Evolutionary conservation across 2,329 filamentous ascomycete species (phyloP).

Genomic region (Gnomoniopsis smithogilvyi): DNA sequence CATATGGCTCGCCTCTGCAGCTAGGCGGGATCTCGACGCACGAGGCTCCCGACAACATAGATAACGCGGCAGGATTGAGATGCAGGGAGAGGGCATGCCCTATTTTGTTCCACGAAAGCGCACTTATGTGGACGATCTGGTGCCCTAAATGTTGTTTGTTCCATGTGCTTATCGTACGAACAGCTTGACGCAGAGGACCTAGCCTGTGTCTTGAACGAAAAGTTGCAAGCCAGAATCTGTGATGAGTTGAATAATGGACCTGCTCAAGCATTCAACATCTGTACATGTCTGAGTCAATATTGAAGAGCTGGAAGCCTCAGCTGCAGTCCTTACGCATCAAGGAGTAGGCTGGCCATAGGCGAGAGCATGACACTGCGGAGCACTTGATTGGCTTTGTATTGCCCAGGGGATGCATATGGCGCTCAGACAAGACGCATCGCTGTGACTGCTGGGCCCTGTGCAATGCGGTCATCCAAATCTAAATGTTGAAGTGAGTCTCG

Average conservation of each 20-base stretch:
- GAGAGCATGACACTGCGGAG: conserved; percentile 5
- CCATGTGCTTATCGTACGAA: too few species aligned
- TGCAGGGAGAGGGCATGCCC: neutral
- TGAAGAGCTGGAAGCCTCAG: conserved; percentile 15
- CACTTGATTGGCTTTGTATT: neutral
- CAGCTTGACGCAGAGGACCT: too few species aligned
- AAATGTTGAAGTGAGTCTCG: neutral
- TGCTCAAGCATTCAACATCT: neutral
- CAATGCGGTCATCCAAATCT: neutral
- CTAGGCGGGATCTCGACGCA: neutral
- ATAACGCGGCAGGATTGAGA: neutral
- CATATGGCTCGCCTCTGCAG: neutral
- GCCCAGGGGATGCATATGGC: conserved; percentile 1
- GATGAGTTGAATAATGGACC: conserved; percentile 3
- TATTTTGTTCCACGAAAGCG: too few species aligned
- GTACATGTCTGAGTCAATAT: conserved; percentile 15
- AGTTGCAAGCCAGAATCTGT: neutral
- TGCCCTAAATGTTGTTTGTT: too few species aligned
- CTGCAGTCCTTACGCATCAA: conserved; percentile 11
- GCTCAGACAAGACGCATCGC: neutral
- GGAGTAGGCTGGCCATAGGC: neutral
- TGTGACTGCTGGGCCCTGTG: neutral
- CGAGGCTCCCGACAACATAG: neutral
- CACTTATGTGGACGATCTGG: too few species aligned
- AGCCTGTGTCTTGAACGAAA: neutral